Evolutionary conservation across 176 grass and related monocot genomes (phyloP).

Genomic region (Carex scoparia): DNA sequence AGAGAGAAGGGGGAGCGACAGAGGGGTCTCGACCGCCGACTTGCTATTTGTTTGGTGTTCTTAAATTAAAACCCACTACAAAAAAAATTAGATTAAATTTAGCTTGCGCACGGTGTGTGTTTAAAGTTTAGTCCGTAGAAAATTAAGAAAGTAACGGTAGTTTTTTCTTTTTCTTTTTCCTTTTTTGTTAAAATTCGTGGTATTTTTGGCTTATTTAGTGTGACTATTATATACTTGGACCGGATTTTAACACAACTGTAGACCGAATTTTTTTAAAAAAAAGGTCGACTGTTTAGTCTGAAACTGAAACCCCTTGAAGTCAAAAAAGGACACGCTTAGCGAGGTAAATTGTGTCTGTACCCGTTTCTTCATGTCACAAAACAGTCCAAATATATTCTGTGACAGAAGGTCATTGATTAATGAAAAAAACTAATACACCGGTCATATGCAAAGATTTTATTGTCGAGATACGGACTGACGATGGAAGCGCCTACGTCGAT

Average conservation of each 20-base stretch:
- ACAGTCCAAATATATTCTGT: not conserved
- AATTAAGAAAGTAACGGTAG: not conserved
- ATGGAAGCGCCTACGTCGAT: not conserved
- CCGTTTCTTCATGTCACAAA: not conserved
- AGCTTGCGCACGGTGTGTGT: not conserved
- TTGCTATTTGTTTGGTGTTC: not conserved
- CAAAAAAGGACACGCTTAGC: not conserved
- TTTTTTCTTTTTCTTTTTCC: not conserved
- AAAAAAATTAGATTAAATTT: not conserved
- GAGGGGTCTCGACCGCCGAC: constrained; percentile 20
- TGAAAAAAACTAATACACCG: not conserved
- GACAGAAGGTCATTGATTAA: not conserved
- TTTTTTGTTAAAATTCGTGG: not conserved
- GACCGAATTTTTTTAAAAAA: not conserved
- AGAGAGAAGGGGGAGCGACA: not conserved
- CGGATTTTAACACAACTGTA: not conserved
- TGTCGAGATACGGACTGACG: not conserved
- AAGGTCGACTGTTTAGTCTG: not conserved
- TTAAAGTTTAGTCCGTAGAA: not conserved
- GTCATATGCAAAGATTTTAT: not conserved
- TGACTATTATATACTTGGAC: not conserved
- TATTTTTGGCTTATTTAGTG: not conserved
- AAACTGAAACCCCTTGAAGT: not conserved
- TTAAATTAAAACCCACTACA: not conserved
- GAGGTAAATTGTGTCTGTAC: not conserved